These are phyloP conservation scores for Pseudotsuga menziesii DNA, from an alignment of 75 land plant genomes.

Conservation along the genomic window DNA sequence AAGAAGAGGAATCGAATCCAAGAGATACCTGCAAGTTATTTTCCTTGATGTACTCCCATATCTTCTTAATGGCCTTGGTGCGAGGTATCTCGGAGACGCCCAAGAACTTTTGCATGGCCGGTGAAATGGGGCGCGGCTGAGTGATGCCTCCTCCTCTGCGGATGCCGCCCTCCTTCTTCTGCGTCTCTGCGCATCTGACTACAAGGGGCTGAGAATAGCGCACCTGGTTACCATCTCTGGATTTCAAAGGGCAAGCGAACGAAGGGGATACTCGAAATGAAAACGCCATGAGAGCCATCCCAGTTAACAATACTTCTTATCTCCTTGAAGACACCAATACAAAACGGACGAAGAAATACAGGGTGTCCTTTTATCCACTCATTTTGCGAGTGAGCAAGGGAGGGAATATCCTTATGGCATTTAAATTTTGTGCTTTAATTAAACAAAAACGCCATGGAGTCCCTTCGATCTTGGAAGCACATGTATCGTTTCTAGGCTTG, in stretches of 20 bases:
- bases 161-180: slow-evolving; percentile 8
- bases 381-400: no score
- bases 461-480: no score
- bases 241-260: not conserved
- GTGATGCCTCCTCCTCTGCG: slow-evolving; percentile 47
- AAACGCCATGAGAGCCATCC: slow-evolving; percentile 4
- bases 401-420: no score
- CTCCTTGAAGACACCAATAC: no score
- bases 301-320: not conserved
- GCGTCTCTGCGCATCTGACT: slow-evolving; percentile 13
- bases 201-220: not conserved
- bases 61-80: slow-evolving; percentile 62
- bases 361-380: no score
- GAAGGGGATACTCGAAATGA: not conserved
- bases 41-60: slow-evolving; percentile 78
- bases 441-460: no score
- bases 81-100: slow-evolving; percentile 66
- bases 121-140: slow-evolving; percentile 44
- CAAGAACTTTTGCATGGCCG: slow-evolving; percentile 58
- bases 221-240: not conserved
- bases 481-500: no score
- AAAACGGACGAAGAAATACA: no score
- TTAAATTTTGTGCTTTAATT: no score
- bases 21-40: slow-evolving; percentile 63
- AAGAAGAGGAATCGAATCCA: not conserved